Percentiles rank a stretch among this genome's conserved stretches.
Evolutionary conservation across 1,284 basidiomycete genomes (phyloP).

Genomic region (Heterobasidion parviporum): DNA sequence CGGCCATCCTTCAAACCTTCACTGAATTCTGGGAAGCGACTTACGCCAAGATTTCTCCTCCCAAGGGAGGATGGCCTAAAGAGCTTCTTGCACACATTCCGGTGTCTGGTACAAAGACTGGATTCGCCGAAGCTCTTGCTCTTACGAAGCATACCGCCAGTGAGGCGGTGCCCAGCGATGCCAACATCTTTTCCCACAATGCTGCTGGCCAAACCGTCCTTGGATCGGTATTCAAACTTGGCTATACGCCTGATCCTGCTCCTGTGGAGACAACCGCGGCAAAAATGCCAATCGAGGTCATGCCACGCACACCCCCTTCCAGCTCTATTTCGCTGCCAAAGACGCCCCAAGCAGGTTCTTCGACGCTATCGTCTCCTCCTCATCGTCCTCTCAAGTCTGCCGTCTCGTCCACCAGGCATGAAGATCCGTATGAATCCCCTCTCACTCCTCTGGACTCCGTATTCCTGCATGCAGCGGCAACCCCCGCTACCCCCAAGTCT

Average conservation of each 20-base stretch:
- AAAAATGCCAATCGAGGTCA: neutral
- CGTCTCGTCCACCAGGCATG: neutral
- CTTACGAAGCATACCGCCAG: neutral
- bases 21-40: slow-evolving; percentile 47
- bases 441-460: slow-evolving; percentile 7
- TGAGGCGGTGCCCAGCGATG: neutral
- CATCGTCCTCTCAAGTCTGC: slow-evolving; percentile 3
- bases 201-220: too few species aligned
- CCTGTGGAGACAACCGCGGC: neutral
- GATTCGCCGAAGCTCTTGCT: neutral
- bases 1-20: slow-evolving; percentile 37
- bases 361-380: slow-evolving; percentile 1
- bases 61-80: slow-evolving; percentile 41
- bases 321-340: neutral
- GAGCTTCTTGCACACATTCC: slow-evolving; percentile 21
- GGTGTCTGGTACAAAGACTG: neutral
- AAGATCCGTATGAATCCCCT: slow-evolving; percentile 1
- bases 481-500: slow-evolving; percentile 11
- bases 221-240: too few species aligned
- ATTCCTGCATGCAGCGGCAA: neutral
- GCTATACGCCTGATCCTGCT: too few species aligned
- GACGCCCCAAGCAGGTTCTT: slow-evolving; percentile 4
- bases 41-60: slow-evolving; percentile 30
- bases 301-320: neutral
- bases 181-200: too few species aligned